Evolutionary conservation across 306 rosid species (phyloP).

Genomic region (Cicer chorassanicum): DNA sequence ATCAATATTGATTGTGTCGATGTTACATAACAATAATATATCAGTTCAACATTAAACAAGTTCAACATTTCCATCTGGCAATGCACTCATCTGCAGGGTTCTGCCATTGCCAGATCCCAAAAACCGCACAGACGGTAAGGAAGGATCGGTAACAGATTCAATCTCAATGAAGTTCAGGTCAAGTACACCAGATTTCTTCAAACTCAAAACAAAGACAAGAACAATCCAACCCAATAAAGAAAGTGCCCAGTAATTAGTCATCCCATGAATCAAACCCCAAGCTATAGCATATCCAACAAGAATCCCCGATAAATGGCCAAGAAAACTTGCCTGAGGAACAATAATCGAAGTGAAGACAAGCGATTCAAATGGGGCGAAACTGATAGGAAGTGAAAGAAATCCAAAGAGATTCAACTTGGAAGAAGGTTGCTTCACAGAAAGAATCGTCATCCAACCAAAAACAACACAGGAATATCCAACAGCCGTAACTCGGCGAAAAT

Average conservation of each 20-base stretch:
- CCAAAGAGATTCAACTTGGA: conserved; percentile 92
- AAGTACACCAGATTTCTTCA: conserved; percentile 77
- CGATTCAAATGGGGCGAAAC: conserved; percentile 96
- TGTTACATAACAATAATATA: conserved; percentile 47
- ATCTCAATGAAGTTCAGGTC: conserved; percentile 83
- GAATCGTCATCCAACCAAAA: conserved; percentile 99
- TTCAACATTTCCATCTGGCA: conserved; percentile 75
- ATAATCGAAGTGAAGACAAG: conserved; percentile 91
- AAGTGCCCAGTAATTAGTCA: conserved; percentile 89
- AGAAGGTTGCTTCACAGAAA: conserved; percentile 90
- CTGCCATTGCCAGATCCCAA: conserved; percentile 74
- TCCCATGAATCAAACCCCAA: conserved; percentile 95
- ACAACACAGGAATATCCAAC: conserved; percentile 99
- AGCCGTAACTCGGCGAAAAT: conserved; percentile 85
- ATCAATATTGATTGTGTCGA: conserved; percentile 43
- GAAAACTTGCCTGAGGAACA: conserved; percentile 96
- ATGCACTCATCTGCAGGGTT: conserved; percentile 78
- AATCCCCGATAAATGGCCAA: conserved; percentile 94
- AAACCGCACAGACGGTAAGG: conserved; percentile 81
- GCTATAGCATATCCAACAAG: conserved; percentile 94
- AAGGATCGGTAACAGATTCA: conserved; percentile 84
- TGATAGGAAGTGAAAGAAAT: conserved; percentile 90
- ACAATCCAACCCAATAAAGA: conserved; percentile 83
- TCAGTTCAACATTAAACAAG: conserved; percentile 55
- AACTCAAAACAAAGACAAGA: conserved; percentile 69